Evolutionary conservation across 495 filamentous ascomycete genomes (phyloP).

Genomic region (Penicillium paxilli): DNA sequence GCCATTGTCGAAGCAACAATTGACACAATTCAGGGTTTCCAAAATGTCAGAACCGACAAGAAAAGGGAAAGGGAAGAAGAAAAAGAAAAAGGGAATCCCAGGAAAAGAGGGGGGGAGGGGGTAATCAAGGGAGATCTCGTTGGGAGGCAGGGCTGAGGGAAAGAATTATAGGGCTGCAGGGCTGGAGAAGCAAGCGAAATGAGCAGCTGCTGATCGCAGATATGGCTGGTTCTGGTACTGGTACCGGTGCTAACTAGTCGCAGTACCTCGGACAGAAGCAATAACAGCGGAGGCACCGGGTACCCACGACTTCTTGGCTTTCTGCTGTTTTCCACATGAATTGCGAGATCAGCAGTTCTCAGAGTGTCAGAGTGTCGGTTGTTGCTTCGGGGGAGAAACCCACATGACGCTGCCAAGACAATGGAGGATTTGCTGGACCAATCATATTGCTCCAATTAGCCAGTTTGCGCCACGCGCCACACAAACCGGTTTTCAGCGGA

Average conservation of each 20-base stretch:
- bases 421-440: not conserved
- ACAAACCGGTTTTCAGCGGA: slow-evolving; percentile 11
- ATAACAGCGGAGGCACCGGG: not conserved
- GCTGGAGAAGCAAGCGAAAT: slow-evolving; percentile 22
- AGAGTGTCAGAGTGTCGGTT: no score
- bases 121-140: slow-evolving; percentile 1
- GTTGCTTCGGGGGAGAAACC: not conserved
- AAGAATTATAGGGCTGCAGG: slow-evolving; percentile 27
- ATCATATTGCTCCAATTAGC: not conserved
- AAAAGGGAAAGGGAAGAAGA: slow-evolving; percentile 1
- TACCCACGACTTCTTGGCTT: slow-evolving; percentile 2
- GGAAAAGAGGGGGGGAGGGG: not conserved
- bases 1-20: slow-evolving; percentile 10
- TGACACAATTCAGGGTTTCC: not conserved
- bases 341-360: no score
- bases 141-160: slow-evolving; percentile 7
- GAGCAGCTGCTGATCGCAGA: slow-evolving; percentile 11
- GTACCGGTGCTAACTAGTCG: no score
- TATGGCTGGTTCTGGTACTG: no score
- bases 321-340: not conserved
- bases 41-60: no score
- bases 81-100: not conserved
- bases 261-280: not conserved
- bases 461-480: slow-evolving; percentile 24
- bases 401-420: slow-evolving; percentile 28